Base-by-base conservation (phyloP, 768 basidiomycete species). In the Termitomyces sp. region DNA sequence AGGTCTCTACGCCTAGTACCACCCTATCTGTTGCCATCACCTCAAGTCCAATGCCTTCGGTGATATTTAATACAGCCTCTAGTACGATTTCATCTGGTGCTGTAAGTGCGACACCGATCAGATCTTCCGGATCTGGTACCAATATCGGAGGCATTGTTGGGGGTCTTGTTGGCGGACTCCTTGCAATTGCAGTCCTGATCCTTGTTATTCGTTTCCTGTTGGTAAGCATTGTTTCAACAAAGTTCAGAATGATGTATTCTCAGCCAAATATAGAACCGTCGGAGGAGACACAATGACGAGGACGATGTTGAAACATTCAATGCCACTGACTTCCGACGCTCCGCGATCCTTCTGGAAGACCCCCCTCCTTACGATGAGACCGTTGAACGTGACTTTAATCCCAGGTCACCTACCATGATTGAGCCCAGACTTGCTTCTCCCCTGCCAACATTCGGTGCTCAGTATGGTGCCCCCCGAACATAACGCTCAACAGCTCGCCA, bases 321-420 rank as follows among this genome's bases (percentile, higher is more conserved):
- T 62, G 72, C 85, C 1, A 71, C 75, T 42, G 80, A 80, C 11
- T 89, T 88, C 79, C 82, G 83, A 55, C 84, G 86, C 57, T 90
- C 89, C 16, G 82, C 81, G 18, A 69, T 85, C 18, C 70, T 89
- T 24, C 73, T 85, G 22, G 76, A 84, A 51, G 87, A 88, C 64
- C 79, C 81, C 13, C 75, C 74, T 22, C 73, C 75, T 2, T 75
- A 75, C 42, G 74, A 76, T 46, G 78, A 78, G 57, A 75, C 71
- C 49, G 68, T 75, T 58, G 28, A 28, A 4, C 28, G 28, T 4
- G 73, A 79, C 1, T 79, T 72, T 67, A 83, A 82, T 59, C 82
- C 83, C 16, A 80, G 83, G n/a, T 84, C 86, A 4, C 86, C 87
- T 18, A 77, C 80, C 38, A 63, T 28, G 28, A 28, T 64, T 8